Percentiles rank a stretch among this genome's conserved stretches.
Evolutionary conservation across 73 alveolate species (phyloP).

Genomic region (Breviolum minutum): DNA sequence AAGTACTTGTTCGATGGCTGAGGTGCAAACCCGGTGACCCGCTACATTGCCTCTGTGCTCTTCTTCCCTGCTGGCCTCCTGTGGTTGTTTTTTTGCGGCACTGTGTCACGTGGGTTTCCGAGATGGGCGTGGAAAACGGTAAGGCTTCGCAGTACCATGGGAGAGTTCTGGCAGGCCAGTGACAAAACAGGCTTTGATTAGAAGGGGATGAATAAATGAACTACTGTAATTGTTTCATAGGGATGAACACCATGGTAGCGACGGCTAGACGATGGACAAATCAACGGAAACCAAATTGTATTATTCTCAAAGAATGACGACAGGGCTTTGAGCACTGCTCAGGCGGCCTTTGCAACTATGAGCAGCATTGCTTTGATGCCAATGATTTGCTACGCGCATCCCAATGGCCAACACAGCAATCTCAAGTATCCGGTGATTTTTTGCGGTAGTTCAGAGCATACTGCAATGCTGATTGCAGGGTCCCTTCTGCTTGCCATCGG

Average conservation of each 20-base stretch:
- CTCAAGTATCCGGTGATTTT: background rate
- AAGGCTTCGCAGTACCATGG: background rate
- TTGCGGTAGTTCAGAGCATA: conserved; percentile 1
- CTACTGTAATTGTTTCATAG: no score
- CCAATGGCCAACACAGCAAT: background rate
- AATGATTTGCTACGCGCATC: conserved; percentile 4
- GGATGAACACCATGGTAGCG: no score
- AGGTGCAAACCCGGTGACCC: no score
- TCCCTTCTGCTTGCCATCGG: background rate
- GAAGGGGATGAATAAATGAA: no score
- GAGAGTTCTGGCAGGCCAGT: background rate
- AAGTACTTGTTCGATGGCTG: no score
- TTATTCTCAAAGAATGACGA: no score
- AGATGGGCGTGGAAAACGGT: background rate
- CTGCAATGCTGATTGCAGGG: background rate
- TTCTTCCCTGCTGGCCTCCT: no score
- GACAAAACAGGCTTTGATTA: no score
- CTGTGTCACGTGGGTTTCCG: background rate
- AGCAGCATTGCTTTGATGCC: conserved; percentile 20
- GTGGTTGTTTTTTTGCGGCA: no score
- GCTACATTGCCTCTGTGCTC: no score
- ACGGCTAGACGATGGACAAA: no score
- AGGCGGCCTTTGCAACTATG: background rate
- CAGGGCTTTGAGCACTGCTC: background rate
- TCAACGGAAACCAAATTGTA: no score